Evolutionary conservation across 2,329 filamentous ascomycete species (phyloP).

Genomic region (Epichloe festucae): DNA sequence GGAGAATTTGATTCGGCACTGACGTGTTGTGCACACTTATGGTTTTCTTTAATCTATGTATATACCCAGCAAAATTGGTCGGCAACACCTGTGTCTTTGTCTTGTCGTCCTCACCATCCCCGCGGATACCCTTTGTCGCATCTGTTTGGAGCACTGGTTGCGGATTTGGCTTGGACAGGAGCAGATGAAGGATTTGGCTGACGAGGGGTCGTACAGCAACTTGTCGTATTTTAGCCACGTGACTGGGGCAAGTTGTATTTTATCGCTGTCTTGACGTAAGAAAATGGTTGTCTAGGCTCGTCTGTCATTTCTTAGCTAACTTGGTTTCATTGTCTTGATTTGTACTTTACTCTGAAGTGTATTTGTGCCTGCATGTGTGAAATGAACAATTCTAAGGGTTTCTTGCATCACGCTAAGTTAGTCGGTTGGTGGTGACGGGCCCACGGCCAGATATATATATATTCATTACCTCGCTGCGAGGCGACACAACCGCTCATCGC

Average conservation of each 20-base stretch:
- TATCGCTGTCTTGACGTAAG: slow-evolving; percentile 19
- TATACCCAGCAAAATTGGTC: slow-evolving; percentile 9
- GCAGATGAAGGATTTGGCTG: slow-evolving; percentile 18
- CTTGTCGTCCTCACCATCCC: too few species aligned
- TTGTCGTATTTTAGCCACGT: slow-evolving; percentile 29
- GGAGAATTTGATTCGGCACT: background rate
- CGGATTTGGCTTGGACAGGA: slow-evolving; percentile 21
- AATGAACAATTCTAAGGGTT: background rate
- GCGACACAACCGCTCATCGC: too few species aligned
- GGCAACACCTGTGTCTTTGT: background rate
- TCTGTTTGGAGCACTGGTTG: slow-evolving; percentile 19
- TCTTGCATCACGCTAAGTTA: too few species aligned
- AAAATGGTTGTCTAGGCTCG: slow-evolving; percentile 17
- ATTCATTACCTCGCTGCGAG: too few species aligned
- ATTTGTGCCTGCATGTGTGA: slow-evolving; percentile 4
- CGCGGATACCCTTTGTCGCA: slow-evolving; percentile 15
- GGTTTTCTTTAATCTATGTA: slow-evolving; percentile 10
- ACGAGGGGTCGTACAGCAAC: slow-evolving; percentile 17
- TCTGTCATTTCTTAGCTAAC: slow-evolving; percentile 26
- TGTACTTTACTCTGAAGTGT: slow-evolving; percentile 6
- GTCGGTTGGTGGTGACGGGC: too few species aligned
- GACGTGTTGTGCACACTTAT: slow-evolving; percentile 8
- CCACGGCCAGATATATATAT: too few species aligned
- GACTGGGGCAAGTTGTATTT: slow-evolving; percentile 18
- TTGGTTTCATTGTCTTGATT: slow-evolving; percentile 22